These are phyloP conservation scores for Leucosporidium scottii DNA, from an alignment of 768 basidiomycete species.

Conservation along the genomic window DNA sequence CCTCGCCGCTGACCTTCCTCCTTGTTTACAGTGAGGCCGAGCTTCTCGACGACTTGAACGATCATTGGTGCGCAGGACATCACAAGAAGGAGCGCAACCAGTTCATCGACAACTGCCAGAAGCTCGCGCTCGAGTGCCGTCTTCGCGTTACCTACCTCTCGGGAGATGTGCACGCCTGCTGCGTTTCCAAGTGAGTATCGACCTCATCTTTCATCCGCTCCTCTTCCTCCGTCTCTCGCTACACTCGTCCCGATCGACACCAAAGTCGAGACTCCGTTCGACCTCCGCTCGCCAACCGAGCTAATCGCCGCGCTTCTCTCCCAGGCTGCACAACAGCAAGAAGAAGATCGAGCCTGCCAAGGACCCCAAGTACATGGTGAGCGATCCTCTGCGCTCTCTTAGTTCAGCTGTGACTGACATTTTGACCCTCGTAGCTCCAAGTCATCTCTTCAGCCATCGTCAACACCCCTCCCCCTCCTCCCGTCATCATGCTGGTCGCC, in stretches of 20 bases:
- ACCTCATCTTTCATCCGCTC: no score
- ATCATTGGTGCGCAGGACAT: conserved; percentile 36
- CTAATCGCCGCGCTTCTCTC: background rate
- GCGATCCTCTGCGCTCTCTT: conserved; percentile 18
- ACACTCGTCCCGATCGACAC: no score
- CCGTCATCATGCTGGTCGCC: conserved; percentile 72
- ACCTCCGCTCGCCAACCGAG: background rate
- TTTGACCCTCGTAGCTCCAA: background rate
- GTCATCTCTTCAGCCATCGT: conserved; percentile 87
- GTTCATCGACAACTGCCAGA: conserved; percentile 70
- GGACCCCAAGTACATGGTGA: conserved; percentile 82
- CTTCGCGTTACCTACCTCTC: conserved; percentile 76
- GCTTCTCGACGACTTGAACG: conserved; percentile 72
- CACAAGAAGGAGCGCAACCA: conserved; percentile 80
- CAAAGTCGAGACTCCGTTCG: no score
- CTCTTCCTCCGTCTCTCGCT: no score
- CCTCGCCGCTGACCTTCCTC: background rate
- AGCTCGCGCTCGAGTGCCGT: conserved; percentile 56
- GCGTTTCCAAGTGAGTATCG: conserved; percentile 51
- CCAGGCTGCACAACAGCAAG: conserved; percentile 31
- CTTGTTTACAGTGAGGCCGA: conserved; percentile 53
- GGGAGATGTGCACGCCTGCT: conserved; percentile 90
- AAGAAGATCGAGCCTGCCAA: conserved; percentile 50
- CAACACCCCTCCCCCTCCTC: conserved; percentile 73
- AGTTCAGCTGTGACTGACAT: background rate